Percentiles rank a stretch among this genome's conserved stretches.
Evolutionary conservation across 805 yeast genomes (phyloP).

Genomic region (Kodamaea leandrae): DNA sequence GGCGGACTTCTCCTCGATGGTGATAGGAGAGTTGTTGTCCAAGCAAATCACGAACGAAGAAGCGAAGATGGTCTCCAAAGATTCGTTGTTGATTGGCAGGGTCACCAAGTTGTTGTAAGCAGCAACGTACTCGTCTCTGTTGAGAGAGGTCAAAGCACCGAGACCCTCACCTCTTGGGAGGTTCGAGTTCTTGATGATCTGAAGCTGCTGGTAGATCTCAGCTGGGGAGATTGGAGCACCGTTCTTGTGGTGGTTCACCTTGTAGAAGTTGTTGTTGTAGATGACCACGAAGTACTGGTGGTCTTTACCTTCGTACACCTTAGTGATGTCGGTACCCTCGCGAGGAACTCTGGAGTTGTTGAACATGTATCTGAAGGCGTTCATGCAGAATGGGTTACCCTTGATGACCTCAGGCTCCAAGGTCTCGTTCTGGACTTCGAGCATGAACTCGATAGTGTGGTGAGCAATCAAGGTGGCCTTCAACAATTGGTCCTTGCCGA

Average conservation of each 20-base stretch:
- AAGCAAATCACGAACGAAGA: conserved; percentile 79
- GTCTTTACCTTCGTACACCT: conserved; percentile 44
- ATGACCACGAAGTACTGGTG: conserved; percentile 72
- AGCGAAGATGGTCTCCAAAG: conserved; percentile 67
- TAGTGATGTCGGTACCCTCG: conserved; percentile 59
- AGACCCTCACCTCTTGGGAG: conserved; percentile 51
- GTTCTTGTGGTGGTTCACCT: conserved; percentile 56
- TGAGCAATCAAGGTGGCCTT: conserved; percentile 76
- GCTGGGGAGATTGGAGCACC: conserved; percentile 46
- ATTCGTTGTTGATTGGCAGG: conserved; percentile 58
- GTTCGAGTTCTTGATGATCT: conserved; percentile 44
- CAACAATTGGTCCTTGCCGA: conserved; percentile 61
- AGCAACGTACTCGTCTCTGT: conserved; percentile 78
- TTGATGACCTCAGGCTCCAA: conserved; percentile 78
- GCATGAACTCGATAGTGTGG: conserved; percentile 66
- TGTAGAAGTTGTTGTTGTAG: conserved; percentile 77
- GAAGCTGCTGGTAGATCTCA: conserved; percentile 57
- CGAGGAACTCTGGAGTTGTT: conserved; percentile 83
- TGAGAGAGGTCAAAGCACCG: conserved; percentile 78
- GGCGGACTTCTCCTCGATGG: conserved; percentile 79
- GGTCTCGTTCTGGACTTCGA: conserved; percentile 63
- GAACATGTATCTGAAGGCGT: conserved; percentile 86
- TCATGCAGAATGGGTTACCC: conserved; percentile 90
- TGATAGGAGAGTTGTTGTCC: conserved; percentile 69
- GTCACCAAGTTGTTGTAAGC: conserved; percentile 56